Conservation (phyloP, 2,329 filamentous ascomycete species). For the Colletotrichum lini region DNA sequence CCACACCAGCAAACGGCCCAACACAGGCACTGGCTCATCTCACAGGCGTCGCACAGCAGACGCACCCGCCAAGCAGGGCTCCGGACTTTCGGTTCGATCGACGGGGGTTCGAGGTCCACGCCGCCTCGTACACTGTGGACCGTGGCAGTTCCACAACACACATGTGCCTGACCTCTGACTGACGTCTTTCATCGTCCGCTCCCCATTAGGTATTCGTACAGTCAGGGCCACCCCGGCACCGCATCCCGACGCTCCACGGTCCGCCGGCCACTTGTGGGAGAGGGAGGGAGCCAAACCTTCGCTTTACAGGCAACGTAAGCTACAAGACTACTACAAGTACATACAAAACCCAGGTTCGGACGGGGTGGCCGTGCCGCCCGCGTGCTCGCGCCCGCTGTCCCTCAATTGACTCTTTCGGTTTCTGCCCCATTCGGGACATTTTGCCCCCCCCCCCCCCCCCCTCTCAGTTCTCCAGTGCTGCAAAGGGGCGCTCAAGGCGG, state of each 20-base stretch:
- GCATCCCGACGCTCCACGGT: slow-evolving; percentile 30
- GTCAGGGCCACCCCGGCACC: slow-evolving; percentile 33
- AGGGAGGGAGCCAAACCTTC: slow-evolving; percentile 38
- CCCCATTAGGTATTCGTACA: not conserved
- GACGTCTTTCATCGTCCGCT: slow-evolving; percentile 32
- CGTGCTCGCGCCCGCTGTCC: slow-evolving; percentile 34
- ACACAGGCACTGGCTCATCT: not conserved
- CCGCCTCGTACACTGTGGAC: slow-evolving; percentile 37
- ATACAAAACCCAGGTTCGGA: slow-evolving; percentile 27
- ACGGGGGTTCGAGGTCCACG: slow-evolving; percentile 34
- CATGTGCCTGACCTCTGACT: not conserved
- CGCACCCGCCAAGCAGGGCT: slow-evolving; percentile 29
- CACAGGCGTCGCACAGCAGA: not conserved
- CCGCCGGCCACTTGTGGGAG: not conserved
- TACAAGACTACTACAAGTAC: slow-evolving; percentile 17
- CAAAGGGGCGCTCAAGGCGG: slow-evolving; percentile 21
- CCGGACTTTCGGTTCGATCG: slow-evolving; percentile 26
- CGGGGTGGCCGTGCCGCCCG: slow-evolving; percentile 38
- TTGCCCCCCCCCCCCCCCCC: not conserved
- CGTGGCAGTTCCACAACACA: slow-evolving; percentile 29
- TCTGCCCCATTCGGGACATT: slow-evolving; percentile 28
- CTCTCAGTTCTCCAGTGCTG: slow-evolving; percentile 1
- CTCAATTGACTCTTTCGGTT: slow-evolving; percentile 9
- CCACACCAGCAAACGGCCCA: slow-evolving; percentile 1
- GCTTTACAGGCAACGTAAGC: slow-evolving; percentile 40